These are phyloP conservation scores for Physaria fendleri DNA, from an alignment of 345 rosid genomes.

Conservation along the genomic window DNA sequence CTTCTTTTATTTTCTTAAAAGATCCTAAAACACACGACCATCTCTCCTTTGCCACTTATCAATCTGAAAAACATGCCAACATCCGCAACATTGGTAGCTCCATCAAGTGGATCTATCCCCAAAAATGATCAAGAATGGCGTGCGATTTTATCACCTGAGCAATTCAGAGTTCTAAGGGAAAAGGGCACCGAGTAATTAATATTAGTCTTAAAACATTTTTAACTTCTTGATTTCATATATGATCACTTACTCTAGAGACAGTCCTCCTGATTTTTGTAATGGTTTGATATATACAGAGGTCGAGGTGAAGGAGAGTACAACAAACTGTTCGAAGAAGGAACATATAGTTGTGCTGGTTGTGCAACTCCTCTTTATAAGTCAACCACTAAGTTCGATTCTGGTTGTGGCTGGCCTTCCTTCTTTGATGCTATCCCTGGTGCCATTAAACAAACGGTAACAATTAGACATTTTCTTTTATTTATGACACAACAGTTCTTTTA, in stretches of 20 bases:
- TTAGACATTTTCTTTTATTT: no score
- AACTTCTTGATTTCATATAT: background rate
- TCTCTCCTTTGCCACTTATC: background rate
- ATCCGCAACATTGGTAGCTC: background rate
- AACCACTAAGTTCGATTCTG: no score
- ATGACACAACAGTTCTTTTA: no score
- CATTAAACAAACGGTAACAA: no score
- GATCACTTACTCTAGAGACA: background rate
- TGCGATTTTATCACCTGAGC: slow-evolving; percentile 67
- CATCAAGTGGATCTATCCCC: slow-evolving; percentile 44
- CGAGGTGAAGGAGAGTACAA: slow-evolving; percentile 69
- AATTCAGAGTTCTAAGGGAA: slow-evolving; percentile 65
- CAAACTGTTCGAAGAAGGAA: slow-evolving; percentile 45
- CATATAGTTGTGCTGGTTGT: no score
- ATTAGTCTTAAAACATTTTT: background rate
- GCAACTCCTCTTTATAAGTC: no score
- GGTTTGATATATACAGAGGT: slow-evolving; percentile 32
- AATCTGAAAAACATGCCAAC: background rate
- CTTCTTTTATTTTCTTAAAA: background rate
- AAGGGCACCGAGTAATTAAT: slow-evolving; percentile 88
- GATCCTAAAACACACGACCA: background rate
- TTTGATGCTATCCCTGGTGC: no score
- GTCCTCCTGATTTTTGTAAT: background rate
- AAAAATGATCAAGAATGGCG: slow-evolving; percentile 88
- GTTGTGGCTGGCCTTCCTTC: no score